These are phyloP conservation scores for Quercus parvula DNA, from an alignment of 306 rosid genomes.

Conservation along the genomic window DNA sequence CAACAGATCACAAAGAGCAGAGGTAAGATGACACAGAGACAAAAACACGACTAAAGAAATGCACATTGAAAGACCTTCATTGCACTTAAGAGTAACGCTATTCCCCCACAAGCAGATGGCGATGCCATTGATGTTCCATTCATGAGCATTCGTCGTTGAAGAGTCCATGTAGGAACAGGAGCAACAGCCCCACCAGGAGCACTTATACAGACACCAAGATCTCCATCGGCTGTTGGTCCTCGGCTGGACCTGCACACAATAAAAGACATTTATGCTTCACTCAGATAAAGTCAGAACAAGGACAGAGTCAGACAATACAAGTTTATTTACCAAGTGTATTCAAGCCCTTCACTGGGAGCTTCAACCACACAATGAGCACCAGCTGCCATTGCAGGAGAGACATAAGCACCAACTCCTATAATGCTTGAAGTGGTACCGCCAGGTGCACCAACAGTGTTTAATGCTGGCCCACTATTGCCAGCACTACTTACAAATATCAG, in stretches of 20 bases:
- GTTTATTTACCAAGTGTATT: constrained; percentile 83
- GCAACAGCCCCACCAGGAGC: constrained; percentile 99
- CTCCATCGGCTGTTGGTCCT: constrained; percentile 98
- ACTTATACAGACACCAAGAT: constrained; percentile 85
- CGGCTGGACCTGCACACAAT: constrained; percentile 88
- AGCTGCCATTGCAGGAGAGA: constrained; percentile 98
- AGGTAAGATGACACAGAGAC: constrained; percentile 17
- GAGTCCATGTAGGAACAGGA: constrained; percentile 99
- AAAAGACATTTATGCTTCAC: constrained; percentile 14
- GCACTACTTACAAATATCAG: constrained; percentile 94
- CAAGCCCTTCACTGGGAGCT: constrained; percentile 90
- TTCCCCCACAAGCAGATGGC: constrained; percentile 98
- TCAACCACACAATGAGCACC: constrained; percentile 96
- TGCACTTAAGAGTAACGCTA: constrained; percentile 88
- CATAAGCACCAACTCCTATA: constrained; percentile 94
- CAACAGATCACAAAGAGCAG: constrained; percentile 11
- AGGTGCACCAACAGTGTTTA: constrained; percentile 99
- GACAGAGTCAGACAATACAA: constrained; percentile 17
- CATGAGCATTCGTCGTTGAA: constrained; percentile 95
- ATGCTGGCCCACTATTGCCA: constrained; percentile 96
- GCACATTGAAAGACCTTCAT: constrained; percentile 61
- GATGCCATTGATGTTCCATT: constrained; percentile 99
- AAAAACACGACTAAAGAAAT: constrained; percentile 16
- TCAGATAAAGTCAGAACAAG: constrained; percentile 9
- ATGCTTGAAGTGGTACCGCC: constrained; percentile 96